A percentile compares a stretch with the other conserved stretches of the same genome.
Conservation (phyloP, 2,329 filamentous ascomycete genomes). For the Xylaria sp. region DNA sequence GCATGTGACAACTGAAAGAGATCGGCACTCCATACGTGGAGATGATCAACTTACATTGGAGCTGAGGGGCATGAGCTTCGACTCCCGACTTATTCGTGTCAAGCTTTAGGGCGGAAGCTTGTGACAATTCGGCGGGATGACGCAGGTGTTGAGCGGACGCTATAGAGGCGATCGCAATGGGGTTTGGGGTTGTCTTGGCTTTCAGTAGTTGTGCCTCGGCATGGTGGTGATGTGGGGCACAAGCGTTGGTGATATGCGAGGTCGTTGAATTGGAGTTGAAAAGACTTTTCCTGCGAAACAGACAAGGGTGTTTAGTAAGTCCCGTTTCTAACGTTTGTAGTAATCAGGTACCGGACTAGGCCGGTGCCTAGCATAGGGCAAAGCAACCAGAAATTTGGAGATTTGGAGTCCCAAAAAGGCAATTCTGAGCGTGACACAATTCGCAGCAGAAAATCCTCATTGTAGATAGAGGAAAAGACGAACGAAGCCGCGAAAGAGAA, state of each 20-base stretch:
- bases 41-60: constrained; percentile 58
- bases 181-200: constrained; percentile 52
- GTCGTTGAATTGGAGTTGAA: constrained; percentile 45
- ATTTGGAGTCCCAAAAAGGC: constrained; percentile 38
- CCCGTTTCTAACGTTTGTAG: constrained; percentile 34
- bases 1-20: constrained; percentile 45
- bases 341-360: constrained; percentile 5
- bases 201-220: constrained; percentile 57
- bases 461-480: neutral
- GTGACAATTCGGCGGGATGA: constrained; percentile 43
- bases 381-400: constrained; percentile 38
- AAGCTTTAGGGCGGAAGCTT: constrained; percentile 41
- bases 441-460: constrained; percentile 6
- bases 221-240: constrained; percentile 44
- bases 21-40: constrained; percentile 17
- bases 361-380: constrained; percentile 12
- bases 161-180: constrained; percentile 52
- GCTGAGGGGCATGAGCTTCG: constrained; percentile 60
- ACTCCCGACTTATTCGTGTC: constrained; percentile 44
- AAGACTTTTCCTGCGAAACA: constrained; percentile 48
- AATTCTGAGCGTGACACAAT: constrained; percentile 33
- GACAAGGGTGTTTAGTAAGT: constrained; percentile 44
- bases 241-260: constrained; percentile 34
- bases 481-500: constrained; percentile 15
- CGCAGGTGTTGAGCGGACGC: constrained; percentile 46